Evolutionary conservation across 1,284 basidiomycete species (phyloP).

Genomic region (Malassezia globosa): DNA sequence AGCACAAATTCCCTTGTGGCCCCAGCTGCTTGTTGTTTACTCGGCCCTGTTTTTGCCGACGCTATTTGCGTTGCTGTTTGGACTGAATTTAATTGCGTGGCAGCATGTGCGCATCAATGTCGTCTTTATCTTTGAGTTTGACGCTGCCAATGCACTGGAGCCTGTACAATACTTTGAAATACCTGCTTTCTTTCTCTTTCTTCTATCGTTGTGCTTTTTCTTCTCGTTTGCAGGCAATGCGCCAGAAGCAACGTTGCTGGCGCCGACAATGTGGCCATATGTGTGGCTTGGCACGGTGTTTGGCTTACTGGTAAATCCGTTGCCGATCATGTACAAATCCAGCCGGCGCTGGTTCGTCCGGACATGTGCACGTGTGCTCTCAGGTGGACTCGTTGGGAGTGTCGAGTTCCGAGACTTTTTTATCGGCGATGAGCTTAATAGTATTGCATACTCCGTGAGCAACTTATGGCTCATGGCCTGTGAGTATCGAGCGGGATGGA

Average conservation of each 20-base stretch:
- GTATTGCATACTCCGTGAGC: slow-evolving; percentile 44
- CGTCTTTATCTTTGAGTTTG: slow-evolving; percentile 66
- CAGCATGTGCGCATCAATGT: slow-evolving; percentile 69
- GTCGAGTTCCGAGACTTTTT: slow-evolving; percentile 47
- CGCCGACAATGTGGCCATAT: slow-evolving; percentile 60
- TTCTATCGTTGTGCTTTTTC: slow-evolving; percentile 71
- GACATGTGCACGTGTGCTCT: slow-evolving; percentile 53
- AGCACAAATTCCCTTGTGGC: slow-evolving; percentile 59
- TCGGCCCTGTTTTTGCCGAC: slow-evolving; percentile 63
- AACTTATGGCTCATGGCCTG: slow-evolving; percentile 57
- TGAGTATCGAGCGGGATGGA: slow-evolving; percentile 52
- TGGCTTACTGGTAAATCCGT: slow-evolving; percentile 62
- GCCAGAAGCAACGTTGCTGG: slow-evolving; percentile 33
- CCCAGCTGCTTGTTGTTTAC: slow-evolving; percentile 68
- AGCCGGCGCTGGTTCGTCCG: slow-evolving; percentile 70
- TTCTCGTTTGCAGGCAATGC: slow-evolving; percentile 56
- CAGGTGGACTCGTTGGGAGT: slow-evolving; percentile 57
- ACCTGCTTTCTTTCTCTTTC: slow-evolving; percentile 64
- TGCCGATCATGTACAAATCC: slow-evolving; percentile 58
- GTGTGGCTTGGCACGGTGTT: slow-evolving; percentile 64
- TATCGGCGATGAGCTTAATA: slow-evolving; percentile 46
- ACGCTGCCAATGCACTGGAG: slow-evolving; percentile 65
- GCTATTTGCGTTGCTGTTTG: slow-evolving; percentile 66
- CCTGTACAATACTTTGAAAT: slow-evolving; percentile 72
- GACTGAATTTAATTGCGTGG: slow-evolving; percentile 68